Base-by-base conservation (phyloP, 2,329 filamentous ascomycete genomes). In the Claviceps lovelessii region DNA sequence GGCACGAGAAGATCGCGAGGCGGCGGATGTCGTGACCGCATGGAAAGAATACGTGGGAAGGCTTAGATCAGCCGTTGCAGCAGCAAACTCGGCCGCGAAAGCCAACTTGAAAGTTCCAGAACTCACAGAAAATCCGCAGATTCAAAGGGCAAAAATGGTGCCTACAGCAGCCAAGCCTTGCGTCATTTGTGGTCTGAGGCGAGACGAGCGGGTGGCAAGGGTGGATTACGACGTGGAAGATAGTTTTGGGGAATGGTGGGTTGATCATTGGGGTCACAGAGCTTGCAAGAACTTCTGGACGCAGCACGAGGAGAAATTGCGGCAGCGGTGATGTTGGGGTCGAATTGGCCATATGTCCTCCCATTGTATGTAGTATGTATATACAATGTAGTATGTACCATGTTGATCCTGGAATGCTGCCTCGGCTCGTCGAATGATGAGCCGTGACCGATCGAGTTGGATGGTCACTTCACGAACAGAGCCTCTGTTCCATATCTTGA, bases 231-330 rank as follows among this genome's bases (percentile, higher is more conserved):
- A 84, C 31, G 81, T 94, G 9, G 84, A 91, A 62, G 91, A 97
- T 68, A 90, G 86, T 67, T 96, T 96, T 73, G 90, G 89, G 13
- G 91, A 97, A 72, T 97, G 90, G 88, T 97, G 91, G 91, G 76
- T 86, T 46, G 90, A 96, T 49, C 85, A 91, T 67, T 90, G 89
- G 85, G 88, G 85, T 0, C 86, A 90, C 69, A 74, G 80, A 58
- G 79, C 81, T 23, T 97, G 91, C 70, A 81, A 81, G 66, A 85
- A 86, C 58, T 95, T 95, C 64, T 97, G 91, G 91, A 72, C 85
- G 56, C 76, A 85, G 61, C 85, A 94, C 67, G 86, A 87, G 67
- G 75, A 75, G 53, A 75, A 76, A 56, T 72, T 95, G 60, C 79
- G 81, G 59, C 84, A 86, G 62, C 78, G 85, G 63, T 93, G 61